Conservation (phyloP, 768 basidiomycete genomes). For the Phlebiopsis flavidoalba region DNA sequence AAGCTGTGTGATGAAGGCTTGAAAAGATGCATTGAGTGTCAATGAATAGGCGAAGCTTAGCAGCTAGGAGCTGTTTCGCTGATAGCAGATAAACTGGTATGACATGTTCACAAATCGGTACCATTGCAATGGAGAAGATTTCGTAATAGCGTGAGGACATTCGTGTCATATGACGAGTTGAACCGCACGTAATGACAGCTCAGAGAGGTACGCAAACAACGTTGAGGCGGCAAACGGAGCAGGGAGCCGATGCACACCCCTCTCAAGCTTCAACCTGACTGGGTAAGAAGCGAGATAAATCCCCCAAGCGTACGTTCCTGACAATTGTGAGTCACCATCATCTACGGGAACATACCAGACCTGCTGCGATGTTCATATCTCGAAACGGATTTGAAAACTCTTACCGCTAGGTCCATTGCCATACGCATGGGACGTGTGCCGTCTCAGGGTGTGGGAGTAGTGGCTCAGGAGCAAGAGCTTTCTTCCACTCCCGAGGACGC, state of each 20-base stretch:
- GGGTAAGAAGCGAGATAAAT: conserved; percentile 17
- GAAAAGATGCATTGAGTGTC: no score
- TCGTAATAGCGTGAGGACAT: no score
- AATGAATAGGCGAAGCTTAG: no score
- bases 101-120: no score
- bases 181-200: neutral
- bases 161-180: neutral
- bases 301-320: conserved; percentile 26
- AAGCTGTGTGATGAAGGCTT: no score
- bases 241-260: conserved; percentile 8
- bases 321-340: conserved; percentile 25
- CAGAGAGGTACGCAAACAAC: conserved; percentile 4
- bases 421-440: conserved; percentile 14
- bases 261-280: conserved; percentile 26
- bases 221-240: conserved; percentile 6
- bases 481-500: conserved; percentile 23
- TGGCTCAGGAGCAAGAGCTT: conserved; percentile 18
- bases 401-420: conserved; percentile 18
- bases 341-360: conserved; percentile 14
- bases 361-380: neutral
- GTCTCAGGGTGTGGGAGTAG: conserved; percentile 23
- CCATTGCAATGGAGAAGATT: no score
- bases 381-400: neutral
- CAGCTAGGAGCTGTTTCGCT: no score
- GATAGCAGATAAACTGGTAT: no score